Base-by-base conservation (phyloP, 352 stramenopile species). In the Pythium insidiosum region DNA sequence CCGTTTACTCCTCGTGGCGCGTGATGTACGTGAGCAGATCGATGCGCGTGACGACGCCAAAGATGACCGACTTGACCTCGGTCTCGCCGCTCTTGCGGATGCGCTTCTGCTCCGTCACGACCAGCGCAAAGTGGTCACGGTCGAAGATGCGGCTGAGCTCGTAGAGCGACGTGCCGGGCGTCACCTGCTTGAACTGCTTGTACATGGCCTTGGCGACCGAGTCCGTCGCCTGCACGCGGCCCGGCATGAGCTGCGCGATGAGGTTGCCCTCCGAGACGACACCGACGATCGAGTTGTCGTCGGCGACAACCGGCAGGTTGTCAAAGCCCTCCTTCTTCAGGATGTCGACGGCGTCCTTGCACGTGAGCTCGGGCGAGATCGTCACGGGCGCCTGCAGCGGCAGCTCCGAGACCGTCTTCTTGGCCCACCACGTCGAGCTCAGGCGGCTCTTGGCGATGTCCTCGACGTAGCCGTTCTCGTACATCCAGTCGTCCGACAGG, bases 241-340 rank as follows among this genome's bases (percentile, higher is more conserved):
- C 88, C 18, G 73, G 78, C 53, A 98, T 86, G 5, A 98, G 68
- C 67, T 85, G 74, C 15, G 76, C 84, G 19, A 88, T 97, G 47
- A 98, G 78, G 68, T 98, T 98, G 30, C 95, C 95, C 53, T 97
- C 90, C 13, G 94, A 97, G 9, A 98, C 93, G 25, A 98, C 94
- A 12, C 95, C 95, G 38, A 97, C 68, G 31, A 98, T 90, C 63
- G 79, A 85, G 57, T 87, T 88, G 47, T 89, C 75, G 40, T 89
- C 68, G 16, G 70, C 69, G 23, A 90, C 75, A 2, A 90, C 77
- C 0, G 77, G 77, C 41, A 90, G 57, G 44, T 86, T 86, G 56
- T 90, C 77, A 23, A 90, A 90, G 20, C 77, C 93, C 53, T 98
- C 87, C 42, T 88, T 76, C 69, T 97, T 96, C 12, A 98, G 64